Percentiles rank a stretch among this genome's conserved stretches.
Evolutionary conservation across 1,139 yeast species (phyloP).

Genomic region (Geotrichum klebahnii): DNA sequence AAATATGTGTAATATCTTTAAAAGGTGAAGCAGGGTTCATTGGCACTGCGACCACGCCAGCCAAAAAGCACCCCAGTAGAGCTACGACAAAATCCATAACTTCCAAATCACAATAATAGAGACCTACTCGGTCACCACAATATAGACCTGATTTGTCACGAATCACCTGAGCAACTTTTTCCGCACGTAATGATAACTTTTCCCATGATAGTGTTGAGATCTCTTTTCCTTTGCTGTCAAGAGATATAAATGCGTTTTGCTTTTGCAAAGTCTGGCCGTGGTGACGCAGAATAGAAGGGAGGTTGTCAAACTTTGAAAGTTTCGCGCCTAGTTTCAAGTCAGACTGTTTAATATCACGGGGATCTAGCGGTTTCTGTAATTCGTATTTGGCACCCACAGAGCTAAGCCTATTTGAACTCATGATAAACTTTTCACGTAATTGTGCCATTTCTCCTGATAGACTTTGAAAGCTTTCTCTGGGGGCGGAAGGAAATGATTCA

Average conservation of each 20-base stretch:
- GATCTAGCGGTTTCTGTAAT: constrained; percentile 42
- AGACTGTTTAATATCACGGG: constrained; percentile 41
- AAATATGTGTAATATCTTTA: constrained; percentile 66
- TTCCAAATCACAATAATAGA: constrained; percentile 80
- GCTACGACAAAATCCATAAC: constrained; percentile 83
- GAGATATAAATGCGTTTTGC: constrained; percentile 66
- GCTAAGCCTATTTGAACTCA: background rate
- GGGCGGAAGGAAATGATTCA: background rate
- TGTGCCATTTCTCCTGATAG: background rate
- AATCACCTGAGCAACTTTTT: constrained; percentile 83
- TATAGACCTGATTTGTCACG: constrained; percentile 67
- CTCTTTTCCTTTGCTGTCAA: constrained; percentile 82
- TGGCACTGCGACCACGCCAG: constrained; percentile 94
- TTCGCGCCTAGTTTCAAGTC: constrained; percentile 35
- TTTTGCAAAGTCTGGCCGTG: constrained; percentile 63
- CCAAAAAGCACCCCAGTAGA: constrained; percentile 83
- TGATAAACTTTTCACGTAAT: background rate
- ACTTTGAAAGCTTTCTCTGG: background rate
- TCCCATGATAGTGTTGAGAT: constrained; percentile 80
- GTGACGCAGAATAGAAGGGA: constrained; percentile 67
- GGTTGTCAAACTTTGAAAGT: constrained; percentile 48
- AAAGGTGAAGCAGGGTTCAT: constrained; percentile 65
- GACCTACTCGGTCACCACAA: constrained; percentile 76
- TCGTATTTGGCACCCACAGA: constrained; percentile 18
- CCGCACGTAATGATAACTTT: constrained; percentile 74